These are phyloP conservation scores for Pythium oligandrum DNA, from an alignment of 352 stramenopile genomes.

Conservation along the genomic window DNA sequence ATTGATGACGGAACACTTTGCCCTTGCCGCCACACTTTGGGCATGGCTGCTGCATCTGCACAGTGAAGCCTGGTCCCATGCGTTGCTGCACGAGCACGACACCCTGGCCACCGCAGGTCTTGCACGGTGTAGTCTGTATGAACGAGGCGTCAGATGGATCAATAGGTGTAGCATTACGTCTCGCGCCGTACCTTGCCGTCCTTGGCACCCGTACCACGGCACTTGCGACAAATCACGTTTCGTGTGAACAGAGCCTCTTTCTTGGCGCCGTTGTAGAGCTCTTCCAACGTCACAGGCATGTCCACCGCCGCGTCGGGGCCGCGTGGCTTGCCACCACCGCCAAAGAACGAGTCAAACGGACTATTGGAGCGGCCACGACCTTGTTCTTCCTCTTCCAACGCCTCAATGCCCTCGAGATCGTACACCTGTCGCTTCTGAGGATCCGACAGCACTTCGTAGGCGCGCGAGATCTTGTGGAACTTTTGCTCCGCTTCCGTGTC, in stretches of 20 bases:
- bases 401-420: constrained; percentile 90
- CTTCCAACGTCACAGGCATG: constrained; percentile 74
- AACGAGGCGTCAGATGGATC: not conserved
- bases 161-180: not conserved
- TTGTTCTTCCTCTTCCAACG: constrained; percentile 72
- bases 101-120: constrained; percentile 63
- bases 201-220: constrained; percentile 74
- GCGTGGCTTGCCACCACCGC: constrained; percentile 61
- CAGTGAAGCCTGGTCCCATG: constrained; percentile 82
- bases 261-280: constrained; percentile 80
- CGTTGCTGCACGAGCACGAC: constrained; percentile 79
- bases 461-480: constrained; percentile 88
- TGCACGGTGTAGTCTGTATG: constrained; percentile 53
- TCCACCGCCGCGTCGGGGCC: constrained; percentile 74
- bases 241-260: constrained; percentile 65
- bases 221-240: constrained; percentile 85
- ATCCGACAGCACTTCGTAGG: constrained; percentile 91
- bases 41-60: constrained; percentile 88
- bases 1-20: constrained; percentile 94
- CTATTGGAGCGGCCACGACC: constrained; percentile 38
- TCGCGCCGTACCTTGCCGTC: constrained; percentile 49
- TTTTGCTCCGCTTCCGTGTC: constrained; percentile 74
- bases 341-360: constrained; percentile 80
- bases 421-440: constrained; percentile 88
- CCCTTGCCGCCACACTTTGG: constrained; percentile 85